Conservation (phyloP, 306 rosid species). For the Carpinus fangiana region DNA sequence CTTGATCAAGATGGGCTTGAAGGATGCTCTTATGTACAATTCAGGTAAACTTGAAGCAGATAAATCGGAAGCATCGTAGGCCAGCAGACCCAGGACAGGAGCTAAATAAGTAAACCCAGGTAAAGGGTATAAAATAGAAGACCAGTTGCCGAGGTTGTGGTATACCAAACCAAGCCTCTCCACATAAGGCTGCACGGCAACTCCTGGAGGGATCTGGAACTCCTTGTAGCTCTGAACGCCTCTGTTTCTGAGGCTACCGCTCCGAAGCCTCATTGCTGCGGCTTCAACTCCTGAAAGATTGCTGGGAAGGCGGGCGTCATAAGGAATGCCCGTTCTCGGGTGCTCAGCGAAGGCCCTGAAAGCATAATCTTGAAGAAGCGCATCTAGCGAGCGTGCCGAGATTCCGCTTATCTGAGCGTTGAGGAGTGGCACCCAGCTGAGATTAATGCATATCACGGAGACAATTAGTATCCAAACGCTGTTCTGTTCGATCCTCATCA, state of each 20-base stretch:
- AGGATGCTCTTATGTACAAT: slow-evolving; percentile 36
- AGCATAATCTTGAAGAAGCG: slow-evolving; percentile 47
- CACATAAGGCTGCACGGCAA: slow-evolving; percentile 48
- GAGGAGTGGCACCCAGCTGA: slow-evolving; percentile 20
- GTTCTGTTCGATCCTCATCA: slow-evolving; percentile 33
- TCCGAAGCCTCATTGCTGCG: slow-evolving; percentile 48
- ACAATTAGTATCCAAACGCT: slow-evolving; percentile 14
- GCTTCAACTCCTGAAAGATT: slow-evolving; percentile 40
- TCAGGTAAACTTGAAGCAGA: slow-evolving; percentile 42
- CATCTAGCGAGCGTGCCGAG: slow-evolving; percentile 41
- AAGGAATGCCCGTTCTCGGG: slow-evolving; percentile 40
- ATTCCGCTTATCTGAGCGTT: slow-evolving; percentile 24
- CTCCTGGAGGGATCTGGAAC: slow-evolving; percentile 57
- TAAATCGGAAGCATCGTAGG: slow-evolving; percentile 45
- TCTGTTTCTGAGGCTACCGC: slow-evolving; percentile 44
- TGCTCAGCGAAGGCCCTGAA: slow-evolving; percentile 32
- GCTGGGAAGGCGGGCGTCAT: slow-evolving; percentile 33
- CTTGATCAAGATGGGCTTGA: slow-evolving; percentile 37
- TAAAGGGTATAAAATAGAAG: slow-evolving; percentile 46
- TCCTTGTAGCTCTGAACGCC: slow-evolving; percentile 43
- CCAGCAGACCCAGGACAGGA: slow-evolving; percentile 56
- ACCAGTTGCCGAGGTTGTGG: slow-evolving; percentile 59
- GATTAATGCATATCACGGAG: slow-evolving; percentile 14
- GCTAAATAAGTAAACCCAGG: slow-evolving; percentile 50
- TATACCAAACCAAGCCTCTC: slow-evolving; percentile 49